Conservation (phyloP, 768 basidiomycete genomes). For the Hortiboletus flavorubellus region DNA sequence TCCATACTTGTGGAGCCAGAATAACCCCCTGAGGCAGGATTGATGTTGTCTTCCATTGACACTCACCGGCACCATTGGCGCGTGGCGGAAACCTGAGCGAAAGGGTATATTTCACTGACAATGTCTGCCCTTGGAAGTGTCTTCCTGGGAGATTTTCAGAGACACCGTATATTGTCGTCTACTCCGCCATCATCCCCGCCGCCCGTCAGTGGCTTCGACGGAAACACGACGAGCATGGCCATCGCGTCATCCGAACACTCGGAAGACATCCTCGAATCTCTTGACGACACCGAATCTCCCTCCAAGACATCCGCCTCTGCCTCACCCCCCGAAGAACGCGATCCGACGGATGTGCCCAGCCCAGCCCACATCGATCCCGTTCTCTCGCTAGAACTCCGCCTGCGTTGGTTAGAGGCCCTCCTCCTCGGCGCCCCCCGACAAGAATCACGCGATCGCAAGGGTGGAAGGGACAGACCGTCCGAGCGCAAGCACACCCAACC, state of each 20-base stretch:
- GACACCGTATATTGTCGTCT: slow-evolving; percentile 59
- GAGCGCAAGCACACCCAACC: slow-evolving; percentile 36
- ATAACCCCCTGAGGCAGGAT: too few relatives aligned
- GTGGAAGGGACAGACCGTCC: slow-evolving; percentile 27
- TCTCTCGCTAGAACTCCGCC: slow-evolving; percentile 68
- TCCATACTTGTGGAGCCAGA: too few relatives aligned
- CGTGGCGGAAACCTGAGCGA: too few relatives aligned
- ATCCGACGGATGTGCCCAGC: neutral
- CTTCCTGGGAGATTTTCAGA: slow-evolving; percentile 75
- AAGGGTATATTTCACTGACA: neutral
- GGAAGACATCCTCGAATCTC: slow-evolving; percentile 21
- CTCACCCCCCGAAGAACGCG: slow-evolving; percentile 6
- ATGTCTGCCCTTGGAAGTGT: slow-evolving; percentile 69
- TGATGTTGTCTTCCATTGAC: too few relatives aligned
- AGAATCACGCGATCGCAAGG: slow-evolving; percentile 41
- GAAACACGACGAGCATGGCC: slow-evolving; percentile 16
- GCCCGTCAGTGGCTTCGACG: slow-evolving; percentile 14
- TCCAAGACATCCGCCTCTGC: slow-evolving; percentile 5
- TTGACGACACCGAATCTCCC: slow-evolving; percentile 19
- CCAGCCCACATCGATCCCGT: slow-evolving; percentile 49
- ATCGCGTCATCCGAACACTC: slow-evolving; percentile 8
- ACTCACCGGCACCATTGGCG: too few relatives aligned
- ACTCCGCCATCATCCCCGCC: slow-evolving; percentile 49
- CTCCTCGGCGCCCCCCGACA: slow-evolving; percentile 62
- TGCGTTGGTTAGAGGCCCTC: slow-evolving; percentile 80